Base-by-base conservation (phyloP, 2,329 filamentous ascomycete species). In the Apiospora hydei region DNA sequence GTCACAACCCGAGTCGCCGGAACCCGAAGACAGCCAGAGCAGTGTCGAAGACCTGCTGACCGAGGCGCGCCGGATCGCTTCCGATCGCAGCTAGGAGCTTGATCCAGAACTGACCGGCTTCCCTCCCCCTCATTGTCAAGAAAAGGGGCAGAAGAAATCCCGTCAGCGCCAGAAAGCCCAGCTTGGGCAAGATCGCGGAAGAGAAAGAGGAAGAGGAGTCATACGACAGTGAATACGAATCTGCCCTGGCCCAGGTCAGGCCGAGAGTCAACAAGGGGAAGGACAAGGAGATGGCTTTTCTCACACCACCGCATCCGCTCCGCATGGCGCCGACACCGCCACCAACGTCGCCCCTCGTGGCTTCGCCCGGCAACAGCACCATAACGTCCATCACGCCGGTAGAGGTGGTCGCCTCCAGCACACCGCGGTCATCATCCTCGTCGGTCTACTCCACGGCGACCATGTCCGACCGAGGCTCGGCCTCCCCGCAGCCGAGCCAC, bases 391-490 rank as follows among this genome's bases (percentile, higher is more conserved):
- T 68, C n/a, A 47, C 24, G 14, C 66, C 66, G 24, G 41, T 46
- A 13, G 66, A 68, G 41, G 43, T 68, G 6, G 41, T 68, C 3
- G 66, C 66, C 14, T 44, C 66, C 21, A 68, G 66, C 66, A 68
- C 66, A 6, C 66, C 66, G 3, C 66, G 66, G 10, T 44, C 44
- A 7, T 44, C 66, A 6, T 44, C 66, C 11, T 68, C 66, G 1
- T 68, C 57, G 6, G 18, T 41, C 3, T 64, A 64, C 34, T 64
- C 57, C 1, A 64, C 57, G 34, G 30, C 57, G 18, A 64, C 18
- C 34, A 14, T 64, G 18, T 41, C 57, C 34, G 21, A 38, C 57
- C 57, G 8, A 8, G 57, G 18, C 34, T 64, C 57, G 57, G 30
- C 57, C 21, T 41, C 57, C 5, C 57, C 57, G 30, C 57, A 64